Base-by-base conservation (phyloP, 2,329 filamentous ascomycete genomes). In the Hypoxylon sp. region DNA sequence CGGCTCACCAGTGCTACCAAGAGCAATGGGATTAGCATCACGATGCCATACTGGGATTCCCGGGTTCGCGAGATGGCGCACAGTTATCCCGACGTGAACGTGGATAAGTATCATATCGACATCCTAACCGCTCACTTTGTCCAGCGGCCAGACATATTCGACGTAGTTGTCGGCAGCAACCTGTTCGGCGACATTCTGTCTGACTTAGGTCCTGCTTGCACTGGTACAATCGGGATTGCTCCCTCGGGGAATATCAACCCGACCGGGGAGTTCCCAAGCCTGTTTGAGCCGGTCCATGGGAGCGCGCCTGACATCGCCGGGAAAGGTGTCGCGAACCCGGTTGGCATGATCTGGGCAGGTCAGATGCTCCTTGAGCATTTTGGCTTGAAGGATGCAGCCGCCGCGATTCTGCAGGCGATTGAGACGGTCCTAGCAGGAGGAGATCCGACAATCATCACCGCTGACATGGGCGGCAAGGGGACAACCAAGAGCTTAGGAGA, bases 11-110 rank as follows among this genome's bases (percentile, higher is more conserved):
- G 89, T n/a, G 88, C 89, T n/a, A 89, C 87, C 0, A 90, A 90
- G 78, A 87, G 84, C 58, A 90, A 90, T 74, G 87, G 87, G 0
- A 87, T 89, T 75, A 82, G 86, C 3, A 89, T 89, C 66, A 88
- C 87, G 0, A 89, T 90, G 87, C 87, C 89, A 0, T 84, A 89
- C 73, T 90, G 88, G 88, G 88, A 90, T 73, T 85, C 87, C 65
- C 82, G 89, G 7, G 86, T 87, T 0, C 77, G 77, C 2, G 81
- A 83, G 43, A 84, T 90, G 64, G 82, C 83, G 0, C 79, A 77
- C 43, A 82, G 84, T 1, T 90, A 86, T 69, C 84, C 85, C 0
- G 86, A 89, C 63, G 86, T 90, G 1, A 79, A 78, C 34, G 81
- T 84, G 36, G 87, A 90, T 59, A 89, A 89, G 80, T 89, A 89